Evolutionary conservation across 306 rosid genomes (phyloP).

Genomic region (Sesbania bispinosa): DNA sequence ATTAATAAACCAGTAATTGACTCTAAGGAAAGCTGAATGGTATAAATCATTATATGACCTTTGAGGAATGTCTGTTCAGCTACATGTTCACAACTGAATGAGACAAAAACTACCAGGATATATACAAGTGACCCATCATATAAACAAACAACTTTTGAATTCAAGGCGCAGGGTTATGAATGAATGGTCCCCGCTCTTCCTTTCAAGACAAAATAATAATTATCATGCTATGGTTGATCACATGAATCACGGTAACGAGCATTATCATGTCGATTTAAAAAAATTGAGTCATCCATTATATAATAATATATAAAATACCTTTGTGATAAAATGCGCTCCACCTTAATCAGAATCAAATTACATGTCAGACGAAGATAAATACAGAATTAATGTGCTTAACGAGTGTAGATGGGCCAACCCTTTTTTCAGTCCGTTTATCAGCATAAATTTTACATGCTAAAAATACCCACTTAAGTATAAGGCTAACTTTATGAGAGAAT

Average conservation of each 20-base stretch:
- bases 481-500: too few species aligned
- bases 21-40: neutral
- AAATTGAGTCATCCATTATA: neutral
- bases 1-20: constrained; percentile 25
- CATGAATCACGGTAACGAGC: constrained; percentile 19
- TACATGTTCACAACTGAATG: constrained; percentile 2
- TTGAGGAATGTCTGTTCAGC: constrained; percentile 20
- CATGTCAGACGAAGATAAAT: neutral
- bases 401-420: too few species aligned
- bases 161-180: neutral
- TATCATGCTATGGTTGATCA: neutral
- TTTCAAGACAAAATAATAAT: neutral
- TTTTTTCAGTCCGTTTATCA: too few species aligned
- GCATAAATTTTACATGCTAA: too few species aligned
- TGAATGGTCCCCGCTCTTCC: constrained; percentile 22
- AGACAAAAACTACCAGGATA: constrained; percentile 5
- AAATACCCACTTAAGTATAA: too few species aligned
- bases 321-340: neutral
- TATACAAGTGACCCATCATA: constrained; percentile 1
- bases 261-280: neutral
- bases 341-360: neutral
- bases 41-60: neutral
- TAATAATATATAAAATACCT: neutral
- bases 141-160: constrained; percentile 19
- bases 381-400: too few species aligned